phyloP scores from a whole-genome alignment of 371 early-diverging fungal genomes.

The Mortierella sp. region DNA sequence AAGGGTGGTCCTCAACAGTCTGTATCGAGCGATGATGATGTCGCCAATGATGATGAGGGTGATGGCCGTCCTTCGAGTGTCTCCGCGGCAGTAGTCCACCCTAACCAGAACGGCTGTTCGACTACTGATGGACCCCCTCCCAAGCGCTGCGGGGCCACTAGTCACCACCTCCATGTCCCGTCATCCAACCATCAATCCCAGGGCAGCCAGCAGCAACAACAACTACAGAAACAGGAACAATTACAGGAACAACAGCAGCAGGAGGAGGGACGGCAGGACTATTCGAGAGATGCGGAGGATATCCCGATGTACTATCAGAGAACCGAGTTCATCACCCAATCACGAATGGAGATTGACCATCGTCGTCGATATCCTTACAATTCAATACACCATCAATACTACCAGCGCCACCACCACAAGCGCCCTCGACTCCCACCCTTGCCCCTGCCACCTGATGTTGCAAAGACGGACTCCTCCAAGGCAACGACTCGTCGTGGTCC shows the following conservation, averaged over 20 bases:
- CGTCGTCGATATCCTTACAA: neutral
- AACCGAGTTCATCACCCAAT: neutral
- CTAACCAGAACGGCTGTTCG: neutral
- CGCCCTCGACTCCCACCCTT: neutral
- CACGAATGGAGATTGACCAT: neutral
- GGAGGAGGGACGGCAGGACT: neutral
- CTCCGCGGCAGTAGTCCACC: neutral
- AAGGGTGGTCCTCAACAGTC: neutral
- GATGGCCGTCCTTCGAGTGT: neutral
- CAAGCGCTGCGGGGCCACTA: neutral
- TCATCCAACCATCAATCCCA: neutral
- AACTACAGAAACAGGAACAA: neutral
- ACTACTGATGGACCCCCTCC: neutral
- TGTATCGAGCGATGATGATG: neutral
- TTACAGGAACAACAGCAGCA: neutral
- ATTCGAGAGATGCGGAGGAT: neutral
- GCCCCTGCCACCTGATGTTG: neutral
- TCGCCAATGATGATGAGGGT: neutral
- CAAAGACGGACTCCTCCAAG: neutral
- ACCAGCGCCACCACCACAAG: no score
- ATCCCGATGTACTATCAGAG: neutral
- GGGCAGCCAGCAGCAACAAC: neutral
- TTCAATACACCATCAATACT: neutral
- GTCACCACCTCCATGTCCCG: neutral
- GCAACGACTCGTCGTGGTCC: neutral